Base-by-base conservation (phyloP, 192 early-diverging fungal genomes). In the Coemansia asiatica region DNA sequence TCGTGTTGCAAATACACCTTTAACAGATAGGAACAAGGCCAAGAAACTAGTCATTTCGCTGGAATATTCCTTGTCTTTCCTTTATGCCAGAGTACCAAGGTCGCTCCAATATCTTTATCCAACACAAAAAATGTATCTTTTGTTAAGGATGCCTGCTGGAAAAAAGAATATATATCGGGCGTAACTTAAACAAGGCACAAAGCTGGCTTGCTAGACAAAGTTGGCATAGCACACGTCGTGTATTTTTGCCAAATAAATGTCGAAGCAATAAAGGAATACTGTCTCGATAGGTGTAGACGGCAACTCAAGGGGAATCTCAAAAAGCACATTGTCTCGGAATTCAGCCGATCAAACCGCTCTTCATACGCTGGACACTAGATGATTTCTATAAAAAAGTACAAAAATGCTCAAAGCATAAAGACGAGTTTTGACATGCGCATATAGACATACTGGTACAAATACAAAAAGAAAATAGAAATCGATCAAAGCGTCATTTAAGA, bases 221-320 rank as follows among this genome's bases (percentile, higher is more conserved):
- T 22, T 23, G 22, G 22, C 50, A 7, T 22, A 13, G 50, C 50
- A 53, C 12, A 12, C 21, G 50, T 1, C 4, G 15, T 15, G 18
- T 31, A 29, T 18, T 54, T 51, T n/a, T 27, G 25, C 49, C n/a
- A 22, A 25, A 6, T 28, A 4, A 18, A 18, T 56, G 23, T 9
- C 27, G 6, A 13, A 12, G 36, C 56, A 25, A 40, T 12, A 38
- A 22, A 4, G 33, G 33, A 40, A 35, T 18, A 51, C 13, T 33
- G 64, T 58, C 60, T 33, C 56, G 49, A 59, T 15, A 74, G 71
- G 58, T 68, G 69, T 64, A 56, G 66, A 68, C 66, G 56, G 79
- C 64, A 69, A 64, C 66, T 57, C 63, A 64, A 81, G 79, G 79
- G 79, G 73, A 69, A 75, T 75, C 63, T 75, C 79, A 81, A 81